A percentile compares a stretch with the other conserved stretches of the same genome.
Conservation (phyloP, 169 alveolate species). For the Plasmodium billcollinsi region DNA sequence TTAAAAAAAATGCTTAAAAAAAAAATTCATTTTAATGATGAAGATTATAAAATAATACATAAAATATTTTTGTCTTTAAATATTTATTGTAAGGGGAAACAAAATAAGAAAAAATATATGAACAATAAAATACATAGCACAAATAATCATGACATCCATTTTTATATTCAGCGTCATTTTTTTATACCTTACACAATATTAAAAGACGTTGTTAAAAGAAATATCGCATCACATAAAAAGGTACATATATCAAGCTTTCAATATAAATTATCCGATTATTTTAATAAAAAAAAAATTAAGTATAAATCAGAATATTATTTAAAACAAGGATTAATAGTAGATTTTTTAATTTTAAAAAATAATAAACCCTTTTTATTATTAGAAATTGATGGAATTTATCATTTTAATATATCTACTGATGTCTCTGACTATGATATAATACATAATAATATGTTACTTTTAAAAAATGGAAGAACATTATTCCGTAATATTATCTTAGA, state of each 20-base stretch:
- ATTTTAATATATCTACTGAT: constrained; percentile 54
- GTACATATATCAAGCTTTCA: constrained; percentile 70
- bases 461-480: constrained; percentile 53
- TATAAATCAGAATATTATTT: constrained; percentile 60
- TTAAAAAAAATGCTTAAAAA: constrained; percentile 31
- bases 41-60: constrained; percentile 39
- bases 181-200: constrained; percentile 36
- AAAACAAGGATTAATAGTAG: constrained; percentile 51
- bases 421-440: constrained; percentile 14
- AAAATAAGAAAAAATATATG: constrained; percentile 1
- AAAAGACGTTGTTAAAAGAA: constrained; percentile 31
- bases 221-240: constrained; percentile 7
- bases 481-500: constrained; percentile 38
- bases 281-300: constrained; percentile 45
- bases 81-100: constrained; percentile 41
- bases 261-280: constrained; percentile 48
- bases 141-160: not conserved
- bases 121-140: not conserved
- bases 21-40: constrained; percentile 13
- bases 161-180: constrained; percentile 22
- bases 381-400: constrained; percentile 69
- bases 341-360: constrained; percentile 40
- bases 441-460: constrained; percentile 30
- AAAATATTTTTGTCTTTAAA: constrained; percentile 49
- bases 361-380: constrained; percentile 18